Conservation (phyloP, 2,329 filamentous ascomycete species). For the Apiospora saccharicola region DNA sequence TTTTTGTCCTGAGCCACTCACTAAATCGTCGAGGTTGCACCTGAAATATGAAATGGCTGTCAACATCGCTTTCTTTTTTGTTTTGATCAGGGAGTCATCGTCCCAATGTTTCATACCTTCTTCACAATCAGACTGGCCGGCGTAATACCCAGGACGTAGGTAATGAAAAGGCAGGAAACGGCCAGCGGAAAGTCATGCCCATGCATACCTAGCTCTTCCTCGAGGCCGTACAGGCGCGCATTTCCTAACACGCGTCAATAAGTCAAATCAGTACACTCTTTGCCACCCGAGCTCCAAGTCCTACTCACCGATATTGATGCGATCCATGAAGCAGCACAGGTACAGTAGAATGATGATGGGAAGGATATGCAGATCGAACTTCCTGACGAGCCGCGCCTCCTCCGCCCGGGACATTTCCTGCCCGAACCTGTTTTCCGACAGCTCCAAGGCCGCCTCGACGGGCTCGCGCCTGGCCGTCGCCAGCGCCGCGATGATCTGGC, state of each 20-base stretch:
- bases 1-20: not conserved
- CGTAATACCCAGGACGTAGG: conserved; percentile 2
- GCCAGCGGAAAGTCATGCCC: not conserved
- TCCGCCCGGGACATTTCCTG: not conserved
- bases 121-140: conserved; percentile 13
- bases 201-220: not conserved
- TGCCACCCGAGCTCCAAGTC: not conserved
- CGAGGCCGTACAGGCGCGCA: not conserved
- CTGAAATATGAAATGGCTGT: not conserved
- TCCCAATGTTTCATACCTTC: not conserved
- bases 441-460: not conserved
- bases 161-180: conserved; percentile 13
- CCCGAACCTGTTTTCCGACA: not conserved
- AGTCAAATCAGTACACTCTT: not conserved
- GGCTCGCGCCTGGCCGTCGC: conserved; percentile 13
- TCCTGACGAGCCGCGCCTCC: not conserved
- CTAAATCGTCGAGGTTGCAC: not conserved
- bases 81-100: not conserved
- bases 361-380: not conserved
- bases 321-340: conserved; percentile 13
- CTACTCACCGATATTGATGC: conserved; percentile 18
- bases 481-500: conserved; percentile 10
- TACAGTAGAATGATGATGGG: not conserved
- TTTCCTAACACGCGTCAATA: not conserved
- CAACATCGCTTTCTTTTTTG: not conserved